Evolutionary conservation across 169 alveolate species (phyloP), one percentile per base, ranked within the genome.

Genomic region (Fabrea salina): DNA sequence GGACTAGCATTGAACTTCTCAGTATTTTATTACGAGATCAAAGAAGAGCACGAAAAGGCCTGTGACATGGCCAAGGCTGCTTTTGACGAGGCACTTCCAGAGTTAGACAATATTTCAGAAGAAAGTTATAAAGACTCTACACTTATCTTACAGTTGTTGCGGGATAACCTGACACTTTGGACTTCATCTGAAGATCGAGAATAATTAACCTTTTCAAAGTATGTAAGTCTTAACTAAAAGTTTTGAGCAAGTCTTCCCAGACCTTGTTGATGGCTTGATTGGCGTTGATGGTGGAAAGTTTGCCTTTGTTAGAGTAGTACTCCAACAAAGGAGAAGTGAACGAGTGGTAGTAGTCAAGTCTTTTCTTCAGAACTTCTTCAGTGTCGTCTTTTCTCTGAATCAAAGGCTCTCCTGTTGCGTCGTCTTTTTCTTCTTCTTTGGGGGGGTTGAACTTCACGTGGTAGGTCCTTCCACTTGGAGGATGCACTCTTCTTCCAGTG

Each of bases 1-100:
- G 99, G 99, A 3, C 88, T 98, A 74, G 99, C 99, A 3, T 91
- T 98, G 77, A 98, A 98, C 96, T 97, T 94, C 95, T 97, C 99
- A 16, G 99, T 98, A 57, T 98, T 98, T 95, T 96, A 96, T 93
- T 98, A 98, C 86, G 99, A 98, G 90, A 98, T 98, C 41, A 91
- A 97, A 89, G 93, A 94, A 82, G 97, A 97, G 82, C 99, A 99
- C 19, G 97, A 96, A 72, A 98, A 97, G 92, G 99, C 99, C 57
- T 97, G 99, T 89, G 97, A 96, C 66, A 94, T 98, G 98, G 99
- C 99, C 33, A 96, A 96, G 80, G 93, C 92, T 54, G 98, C 99
- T 27, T 97, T 97, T 80, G 99, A 97, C 79, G 98, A 95, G 74
- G 99, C 99, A 66, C 96, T 97, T 68, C 95, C 98, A 39, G 98